Conservation (phyloP, 306 rosid genomes). For the Quercus engelmannii region DNA sequence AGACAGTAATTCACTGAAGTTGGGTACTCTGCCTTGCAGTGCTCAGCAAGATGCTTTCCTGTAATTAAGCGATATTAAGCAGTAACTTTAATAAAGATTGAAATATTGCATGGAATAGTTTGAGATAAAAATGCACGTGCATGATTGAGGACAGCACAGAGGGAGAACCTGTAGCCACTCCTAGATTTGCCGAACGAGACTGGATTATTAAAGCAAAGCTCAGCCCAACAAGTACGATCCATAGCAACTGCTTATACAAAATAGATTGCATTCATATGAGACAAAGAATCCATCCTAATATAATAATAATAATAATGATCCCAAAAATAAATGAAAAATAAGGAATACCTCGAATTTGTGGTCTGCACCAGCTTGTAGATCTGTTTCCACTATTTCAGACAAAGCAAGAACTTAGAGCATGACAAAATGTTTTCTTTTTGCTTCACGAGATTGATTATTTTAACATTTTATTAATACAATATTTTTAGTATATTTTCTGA, state of each 20-base stretch:
- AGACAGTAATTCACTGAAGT: background rate
- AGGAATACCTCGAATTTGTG: constrained; percentile 13
- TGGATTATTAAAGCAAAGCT: constrained; percentile 16
- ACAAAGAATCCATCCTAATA: no score
- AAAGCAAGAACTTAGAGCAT: background rate
- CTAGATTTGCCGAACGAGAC: constrained; percentile 19
- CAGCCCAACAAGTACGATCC: constrained; percentile 18
- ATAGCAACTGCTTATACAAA: constrained; percentile 6
- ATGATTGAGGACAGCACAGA: no score
- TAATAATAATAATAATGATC: no score
- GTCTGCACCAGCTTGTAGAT: constrained; percentile 19
- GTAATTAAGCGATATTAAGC: background rate
- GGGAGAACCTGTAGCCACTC: constrained; percentile 11
- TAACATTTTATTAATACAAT: no score
- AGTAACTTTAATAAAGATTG: no score
- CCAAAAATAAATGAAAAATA: background rate
- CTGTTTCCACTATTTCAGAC: constrained; percentile 4
- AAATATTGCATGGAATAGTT: background rate
- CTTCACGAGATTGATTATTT: background rate
- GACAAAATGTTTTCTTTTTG: background rate
- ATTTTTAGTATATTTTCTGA: no score
- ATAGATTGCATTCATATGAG: background rate
- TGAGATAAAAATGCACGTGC: background rate
- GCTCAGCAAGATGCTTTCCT: constrained; percentile 25
- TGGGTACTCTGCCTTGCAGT: constrained; percentile 14